A percentile compares a stretch with the other conserved stretches of the same genome.
Evolutionary conservation across 2,329 filamentous ascomycete species (phyloP).

Genomic region (Aureobasidium mangrovei): DNA sequence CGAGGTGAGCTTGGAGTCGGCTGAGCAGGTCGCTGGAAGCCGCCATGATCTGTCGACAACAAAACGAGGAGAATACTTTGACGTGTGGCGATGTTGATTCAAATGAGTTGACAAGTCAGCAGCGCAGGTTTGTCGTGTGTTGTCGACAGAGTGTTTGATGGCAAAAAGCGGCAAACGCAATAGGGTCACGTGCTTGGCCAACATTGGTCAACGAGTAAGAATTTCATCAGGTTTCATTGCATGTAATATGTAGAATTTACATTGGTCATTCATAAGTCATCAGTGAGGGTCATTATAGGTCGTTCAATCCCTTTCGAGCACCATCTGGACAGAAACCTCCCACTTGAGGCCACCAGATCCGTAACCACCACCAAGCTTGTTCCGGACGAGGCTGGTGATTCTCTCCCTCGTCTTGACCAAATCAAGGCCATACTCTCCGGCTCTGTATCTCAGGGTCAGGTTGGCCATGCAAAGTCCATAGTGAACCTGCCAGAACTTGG

Average conservation of each 20-base stretch:
- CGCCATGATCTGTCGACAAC: not conserved
- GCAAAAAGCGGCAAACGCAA: not conserved
- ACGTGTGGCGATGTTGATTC: too few relatives aligned
- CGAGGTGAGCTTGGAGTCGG: constrained; percentile 35
- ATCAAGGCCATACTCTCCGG: constrained; percentile 55
- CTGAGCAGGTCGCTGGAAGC: constrained; percentile 6
- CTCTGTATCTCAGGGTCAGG: constrained; percentile 63
- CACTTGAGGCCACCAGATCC: constrained; percentile 73
- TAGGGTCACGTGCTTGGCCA: not conserved
- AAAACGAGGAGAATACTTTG: not conserved
- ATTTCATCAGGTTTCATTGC: not conserved
- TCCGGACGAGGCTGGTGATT: constrained; percentile 70
- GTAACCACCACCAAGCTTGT: constrained; percentile 79
- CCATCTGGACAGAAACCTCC: constrained; percentile 87
- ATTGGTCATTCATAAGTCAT: constrained; percentile 7
- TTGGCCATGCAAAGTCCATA: constrained; percentile 96
- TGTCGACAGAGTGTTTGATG: too few relatives aligned
- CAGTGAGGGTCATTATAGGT: constrained; percentile 3
- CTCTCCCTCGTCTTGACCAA: constrained; percentile 66
- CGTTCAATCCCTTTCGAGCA: constrained; percentile 37
- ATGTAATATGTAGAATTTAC: constrained; percentile 9
- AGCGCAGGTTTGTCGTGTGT: too few relatives aligned
- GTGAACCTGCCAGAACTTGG: constrained; percentile 97
- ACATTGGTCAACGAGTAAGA: not conserved
- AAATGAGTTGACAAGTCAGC: not conserved